Conservation (phyloP, 2,329 filamentous ascomycete genomes). For the Lachnellula suecica region DNA sequence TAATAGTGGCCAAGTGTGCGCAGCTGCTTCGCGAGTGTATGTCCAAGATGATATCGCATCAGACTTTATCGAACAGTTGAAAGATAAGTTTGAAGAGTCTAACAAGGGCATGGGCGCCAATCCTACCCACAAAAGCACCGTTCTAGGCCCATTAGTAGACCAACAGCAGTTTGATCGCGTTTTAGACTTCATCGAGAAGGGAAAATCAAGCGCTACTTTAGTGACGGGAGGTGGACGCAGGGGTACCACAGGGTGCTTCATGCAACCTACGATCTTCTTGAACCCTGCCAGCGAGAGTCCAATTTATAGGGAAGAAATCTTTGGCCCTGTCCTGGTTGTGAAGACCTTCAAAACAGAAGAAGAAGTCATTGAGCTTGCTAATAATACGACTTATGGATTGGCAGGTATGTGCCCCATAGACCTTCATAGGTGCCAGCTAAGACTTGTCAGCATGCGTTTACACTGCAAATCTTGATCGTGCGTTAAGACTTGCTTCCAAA, state of each 20-base stretch:
- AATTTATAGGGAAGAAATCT: slow-evolving; percentile 61
- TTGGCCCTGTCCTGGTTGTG: slow-evolving; percentile 59
- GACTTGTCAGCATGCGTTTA: slow-evolving; percentile 51
- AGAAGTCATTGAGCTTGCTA: slow-evolving; percentile 58
- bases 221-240: slow-evolving; percentile 34
- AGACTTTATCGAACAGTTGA: slow-evolving; percentile 61
- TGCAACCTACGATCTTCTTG: slow-evolving; percentile 54
- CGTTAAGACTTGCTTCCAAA: too few species aligned
- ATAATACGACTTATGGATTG: slow-evolving; percentile 65
- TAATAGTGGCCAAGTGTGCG: slow-evolving; percentile 73
- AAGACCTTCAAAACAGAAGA: slow-evolving; percentile 54
- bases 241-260: slow-evolving; percentile 43
- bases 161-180: slow-evolving; percentile 7
- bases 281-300: background rate
- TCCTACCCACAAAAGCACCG: slow-evolving; percentile 16
- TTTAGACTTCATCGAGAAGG: slow-evolving; percentile 4
- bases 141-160: background rate
- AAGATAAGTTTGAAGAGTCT: slow-evolving; percentile 61
- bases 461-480: slow-evolving; percentile 53
- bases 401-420: slow-evolving; percentile 59
- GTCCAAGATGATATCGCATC: slow-evolving; percentile 58
- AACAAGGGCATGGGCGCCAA: too few species aligned
- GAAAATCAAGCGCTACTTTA: background rate
- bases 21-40: slow-evolving; percentile 70
- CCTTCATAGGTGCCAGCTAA: too few species aligned